Percentiles rank a stretch among this genome's conserved stretches.
Conservation (phyloP, 139 green algal species). For the Zygnema cylindricum region DNA sequence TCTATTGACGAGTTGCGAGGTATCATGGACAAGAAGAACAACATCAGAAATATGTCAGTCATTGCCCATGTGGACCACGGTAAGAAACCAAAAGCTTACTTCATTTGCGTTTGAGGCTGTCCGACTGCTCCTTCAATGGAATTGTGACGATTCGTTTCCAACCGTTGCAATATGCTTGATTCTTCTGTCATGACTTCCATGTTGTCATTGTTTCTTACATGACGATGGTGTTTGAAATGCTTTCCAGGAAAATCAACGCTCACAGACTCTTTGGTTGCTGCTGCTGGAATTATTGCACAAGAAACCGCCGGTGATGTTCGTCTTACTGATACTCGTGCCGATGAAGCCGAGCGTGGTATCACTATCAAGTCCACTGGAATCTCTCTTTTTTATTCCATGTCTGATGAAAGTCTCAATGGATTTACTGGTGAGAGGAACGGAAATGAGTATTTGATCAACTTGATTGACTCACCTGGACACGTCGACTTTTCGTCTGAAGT, state of each 20-base stretch:
- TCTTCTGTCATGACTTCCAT: too few species aligned
- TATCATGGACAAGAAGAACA: constrained; percentile 74
- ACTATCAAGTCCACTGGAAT: constrained; percentile 99
- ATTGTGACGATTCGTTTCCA: too few species aligned
- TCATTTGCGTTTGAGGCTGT: too few species aligned
- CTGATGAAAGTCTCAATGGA: constrained; percentile 79
- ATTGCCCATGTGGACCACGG: constrained; percentile 72
- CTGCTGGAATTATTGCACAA: constrained; percentile 97
- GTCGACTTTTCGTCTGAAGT: constrained; percentile 99
- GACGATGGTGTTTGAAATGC: too few species aligned
- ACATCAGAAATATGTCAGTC: constrained; percentile 76
- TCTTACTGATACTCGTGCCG: constrained; percentile 88
- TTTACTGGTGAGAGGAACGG: constrained; percentile 80
- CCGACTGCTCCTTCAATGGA: too few species aligned
- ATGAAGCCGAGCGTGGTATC: constrained; percentile 99
- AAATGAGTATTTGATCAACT: constrained; percentile 96
- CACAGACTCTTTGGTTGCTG: constrained; percentile 97
- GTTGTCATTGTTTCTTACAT: too few species aligned
- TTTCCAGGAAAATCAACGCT: constrained; percentile 91
- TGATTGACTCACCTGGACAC: constrained; percentile 99
- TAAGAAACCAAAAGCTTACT: too few species aligned
- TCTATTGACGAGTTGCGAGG: constrained; percentile 65
- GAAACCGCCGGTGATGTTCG: constrained; percentile 76
- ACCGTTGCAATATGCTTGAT: too few species aligned
- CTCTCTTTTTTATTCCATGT: constrained; percentile 97